Percentiles rank a stretch among this genome's conserved stretches.
These are phyloP conservation scores for Cadophora gregata DNA, from an alignment of 2,329 filamentous ascomycete genomes.

Conservation along the genomic window DNA sequence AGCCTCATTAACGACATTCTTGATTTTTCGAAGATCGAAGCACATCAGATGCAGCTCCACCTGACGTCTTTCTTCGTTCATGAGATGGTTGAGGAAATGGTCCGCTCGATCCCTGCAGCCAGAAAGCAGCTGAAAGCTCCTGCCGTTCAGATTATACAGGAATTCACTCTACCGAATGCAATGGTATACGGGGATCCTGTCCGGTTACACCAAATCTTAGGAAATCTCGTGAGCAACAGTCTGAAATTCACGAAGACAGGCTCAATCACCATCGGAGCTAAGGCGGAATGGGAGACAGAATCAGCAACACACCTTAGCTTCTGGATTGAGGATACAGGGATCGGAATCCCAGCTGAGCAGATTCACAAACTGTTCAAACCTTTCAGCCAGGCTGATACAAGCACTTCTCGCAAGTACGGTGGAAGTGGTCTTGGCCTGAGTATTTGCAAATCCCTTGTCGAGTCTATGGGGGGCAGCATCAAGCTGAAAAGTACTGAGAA, in stretches of 20 bases:
- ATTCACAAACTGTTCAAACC: slow-evolving; percentile 87
- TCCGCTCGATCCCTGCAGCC: slow-evolving; percentile 66
- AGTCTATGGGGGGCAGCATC: slow-evolving; percentile 87
- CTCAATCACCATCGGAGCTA: slow-evolving; percentile 81
- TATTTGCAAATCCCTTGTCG: slow-evolving; percentile 93
- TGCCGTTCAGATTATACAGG: slow-evolving; percentile 64
- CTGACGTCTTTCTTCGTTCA: slow-evolving; percentile 71
- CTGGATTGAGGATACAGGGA: slow-evolving; percentile 88
- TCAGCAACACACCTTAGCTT: slow-evolving; percentile 78
- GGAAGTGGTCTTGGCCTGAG: slow-evolving; percentile 89
- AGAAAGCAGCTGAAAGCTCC: slow-evolving; percentile 63
- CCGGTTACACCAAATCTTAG: slow-evolving; percentile 70
- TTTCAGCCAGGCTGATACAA: slow-evolving; percentile 91
- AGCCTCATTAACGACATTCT: slow-evolving; percentile 97
- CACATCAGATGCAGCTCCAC: slow-evolving; percentile 83
- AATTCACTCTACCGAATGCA: slow-evolving; percentile 72
- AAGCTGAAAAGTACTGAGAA: slow-evolving; percentile 78
- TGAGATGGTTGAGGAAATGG: slow-evolving; percentile 69
- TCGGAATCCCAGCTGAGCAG: slow-evolving; percentile 84
- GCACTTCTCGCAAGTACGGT: slow-evolving; percentile 88
- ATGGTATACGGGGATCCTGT: slow-evolving; percentile 74
- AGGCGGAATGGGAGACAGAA: slow-evolving; percentile 73
- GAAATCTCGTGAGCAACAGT: slow-evolving; percentile 89
- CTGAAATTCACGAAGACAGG: slow-evolving; percentile 93
- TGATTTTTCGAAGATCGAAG: slow-evolving; percentile 94